Conservation (phyloP, 2,329 filamentous ascomycete species). For the Xylogone sp. region DNA sequence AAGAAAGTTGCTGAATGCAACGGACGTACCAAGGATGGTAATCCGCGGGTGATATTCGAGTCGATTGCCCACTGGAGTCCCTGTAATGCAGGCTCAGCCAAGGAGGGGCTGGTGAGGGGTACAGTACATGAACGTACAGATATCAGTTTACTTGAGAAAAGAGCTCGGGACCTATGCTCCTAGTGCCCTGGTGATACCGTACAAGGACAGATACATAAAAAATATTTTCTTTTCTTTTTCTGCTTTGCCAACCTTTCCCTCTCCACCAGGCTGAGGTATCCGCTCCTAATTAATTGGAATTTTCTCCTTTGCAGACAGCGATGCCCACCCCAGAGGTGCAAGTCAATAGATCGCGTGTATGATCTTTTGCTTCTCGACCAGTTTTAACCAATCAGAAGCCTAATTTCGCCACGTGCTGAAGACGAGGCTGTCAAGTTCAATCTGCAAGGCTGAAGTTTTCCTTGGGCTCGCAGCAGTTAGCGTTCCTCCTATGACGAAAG, state of each 20-base stretch:
- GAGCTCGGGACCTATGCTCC: neutral
- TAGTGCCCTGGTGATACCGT: neutral
- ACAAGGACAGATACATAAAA: neutral
- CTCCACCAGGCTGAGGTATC: neutral
- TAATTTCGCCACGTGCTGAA: neutral
- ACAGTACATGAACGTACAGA: conserved; percentile 1
- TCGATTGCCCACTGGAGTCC: neutral
- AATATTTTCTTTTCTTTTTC: neutral
- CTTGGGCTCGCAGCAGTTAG: too few relatives aligned
- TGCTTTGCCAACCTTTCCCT: neutral
- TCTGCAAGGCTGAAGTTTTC: neutral
- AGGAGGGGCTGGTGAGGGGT: conserved; percentile 12
- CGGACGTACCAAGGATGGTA: neutral
- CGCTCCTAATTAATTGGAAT: neutral
- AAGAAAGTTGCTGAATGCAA: neutral
- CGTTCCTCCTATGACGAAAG: too few relatives aligned
- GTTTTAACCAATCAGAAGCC: neutral
- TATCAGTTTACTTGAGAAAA: neutral
- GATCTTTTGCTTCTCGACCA: neutral
- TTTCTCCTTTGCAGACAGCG: neutral
- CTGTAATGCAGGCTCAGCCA: conserved; percentile 3
- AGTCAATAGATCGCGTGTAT: neutral
- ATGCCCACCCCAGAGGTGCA: neutral
- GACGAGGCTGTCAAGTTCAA: neutral
- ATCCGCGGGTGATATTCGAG: neutral